These are phyloP conservation scores for Rhizoclosmatium sp. DNA, from an alignment of 192 early-diverging fungal genomes.

Conservation along the genomic window DNA sequence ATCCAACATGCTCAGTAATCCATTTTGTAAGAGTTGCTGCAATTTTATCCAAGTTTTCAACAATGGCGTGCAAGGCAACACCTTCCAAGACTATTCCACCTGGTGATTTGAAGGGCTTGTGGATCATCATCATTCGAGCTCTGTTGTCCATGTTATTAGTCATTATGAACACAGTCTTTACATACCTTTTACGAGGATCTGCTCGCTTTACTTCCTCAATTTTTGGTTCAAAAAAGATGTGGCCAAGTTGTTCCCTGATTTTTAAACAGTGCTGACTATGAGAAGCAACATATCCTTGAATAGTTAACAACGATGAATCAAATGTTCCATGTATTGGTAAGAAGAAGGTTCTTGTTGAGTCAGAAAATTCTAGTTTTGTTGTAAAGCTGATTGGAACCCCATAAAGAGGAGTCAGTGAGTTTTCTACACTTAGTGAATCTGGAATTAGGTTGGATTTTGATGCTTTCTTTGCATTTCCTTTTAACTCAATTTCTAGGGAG, in stretches of 20 bases:
- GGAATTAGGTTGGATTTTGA: neutral
- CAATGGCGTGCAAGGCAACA: slow-evolving; percentile 25
- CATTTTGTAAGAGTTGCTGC: slow-evolving; percentile 50
- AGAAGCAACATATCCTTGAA: slow-evolving; percentile 42
- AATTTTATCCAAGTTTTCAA: slow-evolving; percentile 24
- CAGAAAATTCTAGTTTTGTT: slow-evolving; percentile 50
- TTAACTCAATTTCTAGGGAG: neutral
- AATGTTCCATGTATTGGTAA: slow-evolving; percentile 56
- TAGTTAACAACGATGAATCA: slow-evolving; percentile 46
- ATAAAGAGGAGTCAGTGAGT: neutral
- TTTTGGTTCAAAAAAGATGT: slow-evolving; percentile 31
- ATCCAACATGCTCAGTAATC: slow-evolving; percentile 51
- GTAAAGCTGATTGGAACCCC: slow-evolving; percentile 55
- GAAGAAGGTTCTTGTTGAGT: slow-evolving; percentile 45
- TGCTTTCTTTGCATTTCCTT: neutral
- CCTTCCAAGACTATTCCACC: slow-evolving; percentile 49
- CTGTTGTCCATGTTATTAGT: slow-evolving; percentile 4
- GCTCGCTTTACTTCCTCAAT: slow-evolving; percentile 9
- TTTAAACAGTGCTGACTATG: slow-evolving; percentile 4
- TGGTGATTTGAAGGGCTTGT: slow-evolving; percentile 46
- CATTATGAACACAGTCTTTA: neutral
- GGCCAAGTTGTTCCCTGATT: slow-evolving; percentile 13
- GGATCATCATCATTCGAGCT: slow-evolving; percentile 40
- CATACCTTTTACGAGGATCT: slow-evolving; percentile 43
- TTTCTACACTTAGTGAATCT: neutral